Conservation (phyloP, 2,329 filamentous ascomycete species). For the Nemania bipapillata region DNA sequence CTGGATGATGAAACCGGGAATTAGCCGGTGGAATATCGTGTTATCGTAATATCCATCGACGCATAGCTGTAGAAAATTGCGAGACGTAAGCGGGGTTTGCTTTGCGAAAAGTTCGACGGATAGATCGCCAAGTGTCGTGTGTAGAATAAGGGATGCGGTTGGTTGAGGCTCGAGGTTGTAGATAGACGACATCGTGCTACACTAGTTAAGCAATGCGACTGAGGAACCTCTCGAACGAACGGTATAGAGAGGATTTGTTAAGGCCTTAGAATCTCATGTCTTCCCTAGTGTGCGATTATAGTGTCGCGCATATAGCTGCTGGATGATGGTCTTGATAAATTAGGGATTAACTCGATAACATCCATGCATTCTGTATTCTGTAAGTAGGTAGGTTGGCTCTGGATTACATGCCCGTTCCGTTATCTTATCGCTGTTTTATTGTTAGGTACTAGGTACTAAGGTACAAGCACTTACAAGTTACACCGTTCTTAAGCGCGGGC, state of each 20-base stretch:
- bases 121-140: constrained; percentile 89
- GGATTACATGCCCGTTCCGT: background rate
- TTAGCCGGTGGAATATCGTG: constrained; percentile 92
- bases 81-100: constrained; percentile 88
- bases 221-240: background rate
- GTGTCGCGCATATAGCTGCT: constrained; percentile 6
- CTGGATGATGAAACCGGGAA: constrained; percentile 92
- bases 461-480: too few relatives aligned
- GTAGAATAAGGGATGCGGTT: constrained; percentile 88
- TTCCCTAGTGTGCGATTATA: background rate
- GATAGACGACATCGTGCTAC: constrained; percentile 76
- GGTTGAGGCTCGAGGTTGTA: constrained; percentile 96
- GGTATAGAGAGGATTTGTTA: background rate
- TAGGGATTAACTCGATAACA: background rate
- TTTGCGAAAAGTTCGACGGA: constrained; percentile 94
- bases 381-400: background rate
- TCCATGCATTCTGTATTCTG: too few relatives aligned
- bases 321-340: background rate
- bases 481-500: constrained; percentile 34
- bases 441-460: constrained; percentile 11
- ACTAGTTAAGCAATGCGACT: background rate
- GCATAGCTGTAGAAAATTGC: constrained; percentile 95
- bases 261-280: background rate
- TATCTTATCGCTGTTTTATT: constrained; percentile 30
- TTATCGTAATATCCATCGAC: constrained; percentile 95